Evolutionary conservation across 2,329 filamentous ascomycete genomes (phyloP).

Genomic region (Colletotrichum sojae): DNA sequence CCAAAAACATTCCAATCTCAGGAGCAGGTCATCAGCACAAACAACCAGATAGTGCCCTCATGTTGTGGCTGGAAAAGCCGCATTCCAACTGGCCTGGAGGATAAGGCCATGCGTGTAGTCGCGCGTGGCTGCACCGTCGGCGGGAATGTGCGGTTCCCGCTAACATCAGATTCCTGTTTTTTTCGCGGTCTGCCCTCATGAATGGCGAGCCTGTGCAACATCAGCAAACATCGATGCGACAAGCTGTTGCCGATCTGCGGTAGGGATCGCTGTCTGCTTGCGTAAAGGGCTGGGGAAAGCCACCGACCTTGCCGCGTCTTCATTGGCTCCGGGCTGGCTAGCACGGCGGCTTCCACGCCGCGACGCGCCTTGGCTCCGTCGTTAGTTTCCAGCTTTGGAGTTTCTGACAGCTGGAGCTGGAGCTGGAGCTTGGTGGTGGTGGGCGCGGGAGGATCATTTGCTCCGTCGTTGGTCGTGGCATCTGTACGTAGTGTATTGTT

Average conservation of each 20-base stretch:
- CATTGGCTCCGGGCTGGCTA: conserved; percentile 13
- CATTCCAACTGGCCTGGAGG: background rate
- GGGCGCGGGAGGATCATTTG: conserved; percentile 4
- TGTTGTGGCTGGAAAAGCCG: conserved; percentile 19
- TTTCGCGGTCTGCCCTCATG: background rate
- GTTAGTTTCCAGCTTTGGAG: conserved; percentile 7
- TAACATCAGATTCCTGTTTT: conserved; percentile 33
- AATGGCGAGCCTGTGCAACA: conserved; percentile 22
- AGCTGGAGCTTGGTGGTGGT: background rate
- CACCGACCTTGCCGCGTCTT: conserved; percentile 10
- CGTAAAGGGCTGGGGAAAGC: conserved; percentile 34
- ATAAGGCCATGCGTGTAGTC: background rate
- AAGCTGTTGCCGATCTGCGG: conserved; percentile 31
- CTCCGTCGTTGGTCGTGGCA: conserved; percentile 11
- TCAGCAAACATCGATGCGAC: conserved; percentile 24
- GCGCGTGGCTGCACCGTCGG: conserved; percentile 8
- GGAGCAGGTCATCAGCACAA: conserved; percentile 3
- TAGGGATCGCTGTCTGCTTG: conserved; percentile 38
- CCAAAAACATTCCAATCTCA: conserved; percentile 15
- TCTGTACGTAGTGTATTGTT: background rate
- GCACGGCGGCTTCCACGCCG: conserved; percentile 16
- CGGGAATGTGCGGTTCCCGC: conserved; percentile 17
- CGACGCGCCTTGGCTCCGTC: conserved; percentile 21
- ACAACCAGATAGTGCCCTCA: background rate
- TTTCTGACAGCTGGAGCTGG: conserved; percentile 27